These are phyloP conservation scores for Odonthalia washingtoniensis DNA, from an alignment of 31 red algal genomes.

Conservation along the genomic window DNA sequence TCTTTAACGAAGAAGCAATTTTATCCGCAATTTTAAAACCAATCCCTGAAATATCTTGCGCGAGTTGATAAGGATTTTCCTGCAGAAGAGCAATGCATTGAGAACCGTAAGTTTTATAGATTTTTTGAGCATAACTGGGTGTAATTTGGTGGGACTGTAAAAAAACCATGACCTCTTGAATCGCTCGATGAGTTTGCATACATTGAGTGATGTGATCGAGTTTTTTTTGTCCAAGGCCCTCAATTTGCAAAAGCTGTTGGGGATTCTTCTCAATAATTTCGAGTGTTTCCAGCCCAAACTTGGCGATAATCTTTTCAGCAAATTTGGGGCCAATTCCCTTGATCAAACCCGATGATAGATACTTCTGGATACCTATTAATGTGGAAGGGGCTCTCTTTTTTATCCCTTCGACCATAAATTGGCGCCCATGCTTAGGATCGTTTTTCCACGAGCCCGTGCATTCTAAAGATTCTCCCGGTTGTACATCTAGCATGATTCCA, in stretches of 20 bases:
- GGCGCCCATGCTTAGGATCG: neutral
- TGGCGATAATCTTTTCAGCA: constrained; percentile 4
- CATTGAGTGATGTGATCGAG: neutral
- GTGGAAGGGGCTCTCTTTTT: neutral
- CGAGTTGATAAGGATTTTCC: constrained; percentile 13
- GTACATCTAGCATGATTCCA: constrained; percentile 12
- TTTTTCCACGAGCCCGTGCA: neutral
- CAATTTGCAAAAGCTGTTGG: constrained; percentile 12
- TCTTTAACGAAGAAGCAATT: neutral
- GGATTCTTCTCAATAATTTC: constrained; percentile 5
- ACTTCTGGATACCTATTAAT: constrained; percentile 10
- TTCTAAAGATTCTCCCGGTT: neutral
- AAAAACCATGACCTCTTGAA: constrained; percentile 20
- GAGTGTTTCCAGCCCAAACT: neutral
- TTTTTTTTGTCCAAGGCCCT: constrained; percentile 13
- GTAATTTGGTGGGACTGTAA: constrained; percentile 1
- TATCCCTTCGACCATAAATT: constrained; percentile 5
- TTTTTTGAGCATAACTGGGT: constrained; percentile 3
- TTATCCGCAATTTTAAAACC: constrained; percentile 21
- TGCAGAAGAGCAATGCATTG: neutral
- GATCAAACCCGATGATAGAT: neutral
- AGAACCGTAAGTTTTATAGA: constrained; percentile 17
- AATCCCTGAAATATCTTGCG: constrained; percentile 14
- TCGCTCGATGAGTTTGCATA: neutral
- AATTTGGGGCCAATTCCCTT: neutral